Evolutionary conservation across 2,329 filamentous ascomycete species (phyloP).

Genomic region (Pseudocercospora macadamiae): DNA sequence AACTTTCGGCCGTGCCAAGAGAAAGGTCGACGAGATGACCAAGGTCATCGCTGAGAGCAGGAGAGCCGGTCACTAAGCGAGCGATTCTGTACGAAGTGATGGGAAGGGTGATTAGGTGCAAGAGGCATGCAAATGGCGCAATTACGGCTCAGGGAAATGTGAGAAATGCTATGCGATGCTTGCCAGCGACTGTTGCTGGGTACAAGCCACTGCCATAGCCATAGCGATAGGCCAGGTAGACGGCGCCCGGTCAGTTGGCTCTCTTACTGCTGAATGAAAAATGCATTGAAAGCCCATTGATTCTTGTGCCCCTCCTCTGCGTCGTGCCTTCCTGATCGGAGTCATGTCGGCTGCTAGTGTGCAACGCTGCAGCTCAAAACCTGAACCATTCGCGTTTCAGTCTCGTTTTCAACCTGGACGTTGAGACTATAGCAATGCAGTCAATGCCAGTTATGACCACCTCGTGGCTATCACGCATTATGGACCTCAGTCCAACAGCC

Average conservation of each 20-base stretch:
- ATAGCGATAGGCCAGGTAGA: slow-evolving; percentile 8
- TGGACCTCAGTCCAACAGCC: not conserved
- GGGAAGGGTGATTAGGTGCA: slow-evolving; percentile 20
- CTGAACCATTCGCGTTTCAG: no score
- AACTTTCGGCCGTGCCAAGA: slow-evolving; percentile 98
- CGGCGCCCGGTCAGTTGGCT: slow-evolving; percentile 20
- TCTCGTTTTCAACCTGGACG: no score
- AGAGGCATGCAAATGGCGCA: slow-evolving; percentile 27
- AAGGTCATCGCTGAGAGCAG: slow-evolving; percentile 96
- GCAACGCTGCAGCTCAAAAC: no score
- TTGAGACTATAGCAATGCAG: no score
- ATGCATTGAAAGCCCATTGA: slow-evolving; percentile 24
- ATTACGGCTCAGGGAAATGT: slow-evolving; percentile 19
- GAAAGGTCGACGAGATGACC: slow-evolving; percentile 99
- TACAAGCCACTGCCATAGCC: slow-evolving; percentile 10
- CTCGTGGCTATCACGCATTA: no score
- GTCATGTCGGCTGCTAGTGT: no score
- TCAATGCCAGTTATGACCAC: no score
- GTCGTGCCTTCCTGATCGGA: not conserved
- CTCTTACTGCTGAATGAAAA: slow-evolving; percentile 27
- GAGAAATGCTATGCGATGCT: slow-evolving; percentile 15
- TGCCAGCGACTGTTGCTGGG: slow-evolving; percentile 8
- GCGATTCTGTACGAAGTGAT: slow-evolving; percentile 14
- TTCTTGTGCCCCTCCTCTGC: not conserved
- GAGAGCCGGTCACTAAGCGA: slow-evolving; percentile 68